Evolutionary conservation across 495 filamentous ascomycete genomes (phyloP), one percentile per base, ranked within the genome.

Genomic region (Penicillium bialowiezense): DNA sequence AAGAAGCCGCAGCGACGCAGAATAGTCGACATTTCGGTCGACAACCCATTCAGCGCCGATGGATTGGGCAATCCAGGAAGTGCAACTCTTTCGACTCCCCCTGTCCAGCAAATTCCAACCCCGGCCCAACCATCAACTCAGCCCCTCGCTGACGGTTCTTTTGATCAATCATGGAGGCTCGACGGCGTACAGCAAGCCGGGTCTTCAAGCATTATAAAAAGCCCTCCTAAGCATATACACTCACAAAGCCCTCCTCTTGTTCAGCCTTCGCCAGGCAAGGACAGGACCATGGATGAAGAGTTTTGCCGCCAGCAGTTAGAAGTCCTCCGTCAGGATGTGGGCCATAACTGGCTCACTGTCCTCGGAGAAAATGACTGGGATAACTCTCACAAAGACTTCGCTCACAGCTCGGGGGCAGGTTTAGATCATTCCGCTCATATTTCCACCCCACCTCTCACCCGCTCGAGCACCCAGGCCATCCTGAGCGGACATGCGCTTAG

Each of bases 271-370:
- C 66, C 57, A 48, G 41, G 52, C 40, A 61, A 58, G 35, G 76
- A 88, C 44, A 88, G 87, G 79, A 80, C 81, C 41, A 69, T 84
- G 36, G 82, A 83, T 42, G 84, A 86, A 40, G 89, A 95, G 58
- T 72, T 89, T 5, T 96, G 92, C 64, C 81, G 83, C 32, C 86
- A 86, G 64, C 91, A 91, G 56, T 81, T 97, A 39, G 90, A 93
- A 65, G 86, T 86, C 10, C 69, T 96, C 14, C 86, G 88, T 34
- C 85, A 84, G 55, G 89, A 96, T 51, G 83, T 95, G 41, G 88
- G 90, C 29, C 86, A 81, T 52, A 84, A 82, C 40, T 98, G 95
- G 80, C 77, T 97, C 24, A 90, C 82, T 50, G 87, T 90, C 5
- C 76, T 97, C 37, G 85, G 84, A 48, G 93, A 96, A 54, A 86